Conservation (phyloP, 306 rosid genomes). For the Cucurbita ficifolia region DNA sequence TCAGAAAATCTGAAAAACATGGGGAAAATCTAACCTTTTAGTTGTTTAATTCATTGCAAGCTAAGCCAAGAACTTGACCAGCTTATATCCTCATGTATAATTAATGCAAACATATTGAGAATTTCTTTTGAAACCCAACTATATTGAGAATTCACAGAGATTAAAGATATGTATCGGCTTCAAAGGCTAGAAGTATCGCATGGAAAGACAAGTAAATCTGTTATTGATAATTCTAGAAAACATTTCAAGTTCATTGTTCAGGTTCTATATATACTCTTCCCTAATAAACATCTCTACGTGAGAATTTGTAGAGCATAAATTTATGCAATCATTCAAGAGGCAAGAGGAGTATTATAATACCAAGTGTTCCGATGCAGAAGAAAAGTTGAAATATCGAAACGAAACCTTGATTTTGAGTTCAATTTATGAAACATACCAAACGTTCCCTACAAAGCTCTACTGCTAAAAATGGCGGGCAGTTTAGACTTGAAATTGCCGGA, state of each 20-base stretch:
- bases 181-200: not conserved
- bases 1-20: not conserved
- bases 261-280: not conserved
- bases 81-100: not conserved
- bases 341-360: not conserved
- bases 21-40: not conserved
- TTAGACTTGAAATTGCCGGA: constrained; percentile 48
- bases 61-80: not conserved
- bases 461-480: constrained; percentile 63
- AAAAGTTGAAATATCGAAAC: not conserved
- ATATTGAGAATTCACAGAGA: not conserved
- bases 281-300: not conserved
- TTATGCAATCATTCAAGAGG: not conserved
- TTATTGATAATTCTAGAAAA: not conserved
- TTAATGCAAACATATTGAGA: not conserved
- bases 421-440: constrained; percentile 33
- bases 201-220: not conserved
- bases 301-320: not conserved
- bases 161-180: not conserved
- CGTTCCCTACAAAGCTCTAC: constrained; percentile 84
- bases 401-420: not conserved
- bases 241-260: not conserved
- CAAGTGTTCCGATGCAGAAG: not conserved
- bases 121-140: not conserved
- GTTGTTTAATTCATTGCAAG: not conserved